phyloP scores from a whole-genome alignment of 768 basidiomycete genomes.

The Leucocoprinus sp. region DNA sequence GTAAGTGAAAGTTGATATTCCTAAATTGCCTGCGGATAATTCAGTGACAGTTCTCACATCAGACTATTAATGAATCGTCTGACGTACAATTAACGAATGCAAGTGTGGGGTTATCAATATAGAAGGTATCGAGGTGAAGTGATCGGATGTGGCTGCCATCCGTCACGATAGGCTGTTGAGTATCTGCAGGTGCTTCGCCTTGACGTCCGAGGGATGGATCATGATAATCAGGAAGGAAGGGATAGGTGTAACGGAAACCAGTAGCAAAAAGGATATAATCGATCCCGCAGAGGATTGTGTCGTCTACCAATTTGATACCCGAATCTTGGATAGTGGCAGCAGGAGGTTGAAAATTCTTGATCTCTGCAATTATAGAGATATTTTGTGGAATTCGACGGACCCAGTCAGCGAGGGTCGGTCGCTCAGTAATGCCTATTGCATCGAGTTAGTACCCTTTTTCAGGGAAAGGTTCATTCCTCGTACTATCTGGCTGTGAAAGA shows the following conservation, averaged over 20 bases:
- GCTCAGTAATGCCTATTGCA: background rate
- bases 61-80: background rate
- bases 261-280: conserved; percentile 31
- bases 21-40: background rate
- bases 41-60: background rate
- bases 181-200: conserved; percentile 16
- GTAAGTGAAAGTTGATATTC: conserved; percentile 25
- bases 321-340: conserved; percentile 17
- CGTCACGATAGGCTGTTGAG: conserved; percentile 27
- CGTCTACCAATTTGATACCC: conserved; percentile 28
- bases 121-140: conserved; percentile 32
- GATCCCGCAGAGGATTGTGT: conserved; percentile 28
- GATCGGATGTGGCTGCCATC: conserved; percentile 33
- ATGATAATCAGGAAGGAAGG: conserved; percentile 35
- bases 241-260: conserved; percentile 37
- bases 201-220: conserved; percentile 19
- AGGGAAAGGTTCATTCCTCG: background rate
- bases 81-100: conserved; percentile 29
- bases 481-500: too few species aligned
- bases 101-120: conserved; percentile 37
- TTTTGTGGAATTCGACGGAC: conserved; percentile 23
- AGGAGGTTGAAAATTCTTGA: conserved; percentile 27
- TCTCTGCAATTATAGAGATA: conserved; percentile 31
- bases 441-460: background rate
- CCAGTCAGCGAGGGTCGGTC: conserved; percentile 13